Percentiles rank a stretch among this genome's conserved stretches.
Evolutionary conservation across 331 rosid genomes (phyloP).

Genomic region (Malus hybrid): DNA sequence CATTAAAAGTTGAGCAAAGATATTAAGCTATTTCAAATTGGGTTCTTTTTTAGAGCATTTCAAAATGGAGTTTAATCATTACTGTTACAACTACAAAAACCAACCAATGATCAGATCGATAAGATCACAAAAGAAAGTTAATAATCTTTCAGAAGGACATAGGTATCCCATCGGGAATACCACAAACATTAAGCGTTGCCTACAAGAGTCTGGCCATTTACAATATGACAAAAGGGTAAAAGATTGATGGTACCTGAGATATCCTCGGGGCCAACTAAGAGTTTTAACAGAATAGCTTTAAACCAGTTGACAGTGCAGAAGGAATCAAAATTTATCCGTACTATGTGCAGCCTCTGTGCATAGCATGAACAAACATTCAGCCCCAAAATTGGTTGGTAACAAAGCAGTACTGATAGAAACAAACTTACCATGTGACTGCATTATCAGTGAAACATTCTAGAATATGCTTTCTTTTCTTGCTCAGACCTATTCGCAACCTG

Average conservation of each 20-base stretch:
- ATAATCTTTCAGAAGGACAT: conserved; percentile 8
- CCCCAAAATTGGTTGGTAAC: background rate
- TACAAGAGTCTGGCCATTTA: background rate
- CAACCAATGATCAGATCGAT: background rate
- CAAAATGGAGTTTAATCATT: too few species aligned
- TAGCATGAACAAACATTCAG: conserved; percentile 2
- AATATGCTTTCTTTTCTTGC: conserved; percentile 54
- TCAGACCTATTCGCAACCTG: conserved; percentile 74
- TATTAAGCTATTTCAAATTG: background rate
- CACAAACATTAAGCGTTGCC: conserved; percentile 1
- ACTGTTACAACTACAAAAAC: conserved; percentile 13
- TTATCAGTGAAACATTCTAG: conserved; percentile 58
- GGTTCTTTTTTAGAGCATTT: background rate
- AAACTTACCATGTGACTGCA: background rate
- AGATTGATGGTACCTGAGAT: conserved; percentile 24
- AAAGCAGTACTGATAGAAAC: background rate
- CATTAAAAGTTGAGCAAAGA: background rate
- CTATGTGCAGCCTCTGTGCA: conserved; percentile 6
- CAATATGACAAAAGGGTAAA: background rate
- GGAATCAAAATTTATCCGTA: conserved; percentile 9
- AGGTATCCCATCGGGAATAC: background rate
- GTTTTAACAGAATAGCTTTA: conserved; percentile 11
- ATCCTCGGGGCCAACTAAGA: conserved; percentile 13
- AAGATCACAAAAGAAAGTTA: conserved; percentile 6
- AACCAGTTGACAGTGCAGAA: conserved; percentile 16